Evolutionary conservation across 495 filamentous ascomycete species (phyloP), one percentile per base, ranked within the genome.

Genomic region (Tuber melanosporum): DNA sequence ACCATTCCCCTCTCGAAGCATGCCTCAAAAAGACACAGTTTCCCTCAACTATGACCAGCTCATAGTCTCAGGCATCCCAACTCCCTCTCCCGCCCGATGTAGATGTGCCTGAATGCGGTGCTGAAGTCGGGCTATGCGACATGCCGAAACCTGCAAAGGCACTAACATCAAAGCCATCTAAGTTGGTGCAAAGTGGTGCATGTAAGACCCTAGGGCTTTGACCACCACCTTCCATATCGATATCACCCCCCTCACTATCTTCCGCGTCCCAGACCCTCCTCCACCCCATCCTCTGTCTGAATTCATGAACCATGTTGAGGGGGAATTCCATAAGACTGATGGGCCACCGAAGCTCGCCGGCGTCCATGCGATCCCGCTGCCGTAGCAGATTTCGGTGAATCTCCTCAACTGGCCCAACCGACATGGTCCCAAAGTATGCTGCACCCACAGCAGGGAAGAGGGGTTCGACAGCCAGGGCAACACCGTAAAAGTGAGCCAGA

Each of bases 371-470:
- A 15, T 86, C 85, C 85, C 83, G 76, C 85, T 87, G 82, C 87
- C 85, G 72, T 71, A 87, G 83, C 32, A 92, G 86, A 32, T 87
- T 90, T 69, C 88, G 88, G 75, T 92, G 90, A 70, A 94, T 94
- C 81, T 94, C 90, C 82, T 94, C 92, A 46, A 94, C 91, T 3
- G 92, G 91, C 3, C 88, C 88, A 71, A 94, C 86, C 6, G 91
- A 90, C 82, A 95, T 85, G 79, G 92, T 91, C 36, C 92, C 93
- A 74, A 96, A 91, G 80, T 94, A 97, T 57, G 93, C 91, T 36
- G 93, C 91, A 72, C 93, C 95, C 75, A 97, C 89, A 81, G 97
- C 94, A 14, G 94, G 94, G 83, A 95, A 97, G 70, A 97, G 89
- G 45, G 92, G 92, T 84, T 98, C 96, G 84, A 99, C 88, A 49